phyloP scores from a whole-genome alignment of 2,329 filamentous ascomycete genomes.

The Pseudogymnoascus sp. region DNA sequence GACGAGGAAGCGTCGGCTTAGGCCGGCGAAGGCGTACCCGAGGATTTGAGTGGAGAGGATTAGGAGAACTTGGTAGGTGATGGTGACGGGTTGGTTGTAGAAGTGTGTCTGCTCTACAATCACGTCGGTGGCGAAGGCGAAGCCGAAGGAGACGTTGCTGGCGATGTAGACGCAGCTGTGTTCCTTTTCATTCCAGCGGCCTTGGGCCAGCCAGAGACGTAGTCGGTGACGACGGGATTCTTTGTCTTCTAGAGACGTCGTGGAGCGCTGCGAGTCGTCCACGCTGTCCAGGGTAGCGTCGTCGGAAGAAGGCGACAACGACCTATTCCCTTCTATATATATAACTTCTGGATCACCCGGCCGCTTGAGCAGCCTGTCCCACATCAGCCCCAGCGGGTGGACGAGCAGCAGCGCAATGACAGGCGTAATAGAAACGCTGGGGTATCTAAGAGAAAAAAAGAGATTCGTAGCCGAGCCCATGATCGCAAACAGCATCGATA shows the following conservation, averaged over 20 bases:
- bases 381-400: slow-evolving; percentile 72
- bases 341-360: slow-evolving; percentile 44
- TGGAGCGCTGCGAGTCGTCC: slow-evolving; percentile 13
- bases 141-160: slow-evolving; percentile 83
- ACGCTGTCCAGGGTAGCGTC: slow-evolving; percentile 20
- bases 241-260: slow-evolving; percentile 13
- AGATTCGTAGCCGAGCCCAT: slow-evolving; percentile 77
- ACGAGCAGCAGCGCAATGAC: slow-evolving; percentile 81
- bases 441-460: slow-evolving; percentile 85
- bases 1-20: slow-evolving; percentile 73
- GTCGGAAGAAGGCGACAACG: slow-evolving; percentile 32
- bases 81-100: slow-evolving; percentile 71
- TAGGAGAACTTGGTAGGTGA: slow-evolving; percentile 72
- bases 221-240: slow-evolving; percentile 30
- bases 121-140: slow-evolving; percentile 81
- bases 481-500: slow-evolving; percentile 73
- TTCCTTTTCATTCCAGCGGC: slow-evolving; percentile 80
- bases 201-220: slow-evolving; percentile 70
- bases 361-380: slow-evolving; percentile 65
- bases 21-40: slow-evolving; percentile 77
- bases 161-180: slow-evolving; percentile 84
- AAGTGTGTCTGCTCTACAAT: slow-evolving; percentile 87
- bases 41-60: slow-evolving; percentile 81
- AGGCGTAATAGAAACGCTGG: slow-evolving; percentile 80
- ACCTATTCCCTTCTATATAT: slow-evolving; percentile 44